Percentiles rank a stretch among this genome's conserved stretches.
Conservation (phyloP, 192 early-diverging fungal species). For the Backusella liffmaniae region DNA sequence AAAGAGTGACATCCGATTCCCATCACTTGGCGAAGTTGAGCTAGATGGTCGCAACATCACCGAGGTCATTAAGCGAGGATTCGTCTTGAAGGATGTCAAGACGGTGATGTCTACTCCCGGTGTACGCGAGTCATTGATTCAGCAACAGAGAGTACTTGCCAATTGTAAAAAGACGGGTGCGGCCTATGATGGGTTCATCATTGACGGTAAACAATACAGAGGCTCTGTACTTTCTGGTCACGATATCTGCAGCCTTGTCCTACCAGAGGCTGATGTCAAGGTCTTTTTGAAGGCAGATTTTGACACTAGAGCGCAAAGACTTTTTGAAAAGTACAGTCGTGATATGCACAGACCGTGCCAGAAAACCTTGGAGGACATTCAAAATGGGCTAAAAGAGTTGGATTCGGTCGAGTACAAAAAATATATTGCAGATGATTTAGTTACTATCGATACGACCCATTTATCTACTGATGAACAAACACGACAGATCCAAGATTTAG, state of each 20-base stretch:
- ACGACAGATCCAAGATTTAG: background rate
- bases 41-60: conserved; percentile 68
- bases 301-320: conserved; percentile 62
- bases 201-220: conserved; percentile 4
- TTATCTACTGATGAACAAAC: background rate
- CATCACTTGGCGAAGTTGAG: conserved; percentile 12
- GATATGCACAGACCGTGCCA: background rate
- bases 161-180: conserved; percentile 13
- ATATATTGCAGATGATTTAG: background rate
- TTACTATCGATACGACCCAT: background rate
- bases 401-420: background rate
- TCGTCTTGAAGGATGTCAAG: conserved; percentile 57
- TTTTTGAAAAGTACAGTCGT: conserved; percentile 49
- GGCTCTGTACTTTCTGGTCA: conserved; percentile 82
- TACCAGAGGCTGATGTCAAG: conserved; percentile 77
- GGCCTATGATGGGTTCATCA: background rate
- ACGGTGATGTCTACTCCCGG: conserved; percentile 55
- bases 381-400: background rate
- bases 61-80: conserved; percentile 50
- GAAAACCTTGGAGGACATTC: background rate
- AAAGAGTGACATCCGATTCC: conserved; percentile 19
- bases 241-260: conserved; percentile 74
- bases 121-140: conserved; percentile 54
- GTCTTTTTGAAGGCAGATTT: conserved; percentile 69
- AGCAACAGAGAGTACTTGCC: conserved; percentile 57